Evolutionary conservation across 148 eudicot species (phyloP).

Genomic region (Arctostaphylos glauca): DNA sequence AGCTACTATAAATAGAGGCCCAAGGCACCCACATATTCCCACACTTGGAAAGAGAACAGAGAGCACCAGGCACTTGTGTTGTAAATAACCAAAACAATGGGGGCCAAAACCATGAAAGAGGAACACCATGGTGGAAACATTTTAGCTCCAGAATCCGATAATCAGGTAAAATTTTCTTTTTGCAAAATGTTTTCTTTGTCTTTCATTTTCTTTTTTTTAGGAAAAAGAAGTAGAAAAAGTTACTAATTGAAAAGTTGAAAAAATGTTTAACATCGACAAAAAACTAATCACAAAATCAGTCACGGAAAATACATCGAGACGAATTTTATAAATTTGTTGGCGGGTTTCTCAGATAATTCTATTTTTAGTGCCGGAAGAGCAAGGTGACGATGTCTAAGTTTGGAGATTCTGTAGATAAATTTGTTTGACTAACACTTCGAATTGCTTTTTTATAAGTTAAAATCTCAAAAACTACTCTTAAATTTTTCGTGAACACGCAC

Average conservation of each 20-base stretch:
- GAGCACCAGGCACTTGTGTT: neutral
- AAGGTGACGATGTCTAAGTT: too few relatives aligned
- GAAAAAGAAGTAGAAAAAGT: neutral
- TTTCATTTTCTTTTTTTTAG: neutral
- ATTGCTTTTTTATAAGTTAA: too few relatives aligned
- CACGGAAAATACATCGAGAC: neutral
- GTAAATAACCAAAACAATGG: neutral
- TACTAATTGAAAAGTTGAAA: too few relatives aligned
- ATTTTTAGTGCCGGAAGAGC: too few relatives aligned
- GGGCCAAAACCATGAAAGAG: too few relatives aligned
- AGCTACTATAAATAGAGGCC: too few relatives aligned
- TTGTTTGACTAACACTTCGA: too few relatives aligned
- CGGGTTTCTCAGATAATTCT: too few relatives aligned
- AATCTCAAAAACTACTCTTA: too few relatives aligned
- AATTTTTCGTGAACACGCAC: too few relatives aligned
- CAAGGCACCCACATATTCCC: neutral
- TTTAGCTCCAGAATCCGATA: neutral
- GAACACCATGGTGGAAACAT: neutral
- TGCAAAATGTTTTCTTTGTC: neutral
- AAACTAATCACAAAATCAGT: neutral
- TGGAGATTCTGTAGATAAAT: too few relatives aligned
- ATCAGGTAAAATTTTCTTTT: neutral
- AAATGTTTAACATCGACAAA: neutral
- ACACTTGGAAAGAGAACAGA: neutral
- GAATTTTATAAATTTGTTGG: neutral